Evolutionary conservation across 2,329 filamentous ascomycete genomes (phyloP).

Genomic region (Hypoxylon sp.): DNA sequence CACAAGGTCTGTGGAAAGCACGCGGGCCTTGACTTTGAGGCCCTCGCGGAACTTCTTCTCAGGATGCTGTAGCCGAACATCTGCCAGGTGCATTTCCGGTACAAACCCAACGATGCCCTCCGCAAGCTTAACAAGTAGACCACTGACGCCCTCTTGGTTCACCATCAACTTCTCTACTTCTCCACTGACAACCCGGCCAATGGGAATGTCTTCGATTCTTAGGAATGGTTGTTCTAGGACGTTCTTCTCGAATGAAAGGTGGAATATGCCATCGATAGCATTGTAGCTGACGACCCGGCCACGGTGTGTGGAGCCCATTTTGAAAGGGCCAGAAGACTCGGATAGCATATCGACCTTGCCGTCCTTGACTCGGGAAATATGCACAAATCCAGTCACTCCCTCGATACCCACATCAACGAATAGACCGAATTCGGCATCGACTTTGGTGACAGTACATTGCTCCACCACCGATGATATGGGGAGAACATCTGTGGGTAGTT

Average conservation of each 20-base stretch:
- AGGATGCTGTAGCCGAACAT: slow-evolving; percentile 87
- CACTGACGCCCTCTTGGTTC: slow-evolving; percentile 80
- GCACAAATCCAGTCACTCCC: slow-evolving; percentile 85
- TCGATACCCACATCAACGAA: slow-evolving; percentile 79
- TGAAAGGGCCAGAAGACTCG: slow-evolving; percentile 80
- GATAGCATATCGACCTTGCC: slow-evolving; percentile 87
- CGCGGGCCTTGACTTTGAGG: slow-evolving; percentile 83
- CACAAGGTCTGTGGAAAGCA: slow-evolving; percentile 80
- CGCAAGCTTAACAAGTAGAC: slow-evolving; percentile 83
- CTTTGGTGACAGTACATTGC: slow-evolving; percentile 80
- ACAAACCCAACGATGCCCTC: slow-evolving; percentile 92
- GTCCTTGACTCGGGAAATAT: slow-evolving; percentile 93
- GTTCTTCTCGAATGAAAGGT: slow-evolving; percentile 84
- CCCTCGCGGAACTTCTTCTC: slow-evolving; percentile 97
- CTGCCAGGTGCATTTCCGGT: slow-evolving; percentile 87
- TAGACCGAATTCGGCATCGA: slow-evolving; percentile 83
- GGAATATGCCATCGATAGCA: slow-evolving; percentile 84
- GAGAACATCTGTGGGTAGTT: slow-evolving; percentile 68
- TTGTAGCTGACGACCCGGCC: slow-evolving; percentile 90
- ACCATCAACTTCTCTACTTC: slow-evolving; percentile 87
- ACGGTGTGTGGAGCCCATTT: slow-evolving; percentile 80
- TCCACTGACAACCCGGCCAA: slow-evolving; percentile 84
- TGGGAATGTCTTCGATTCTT: slow-evolving; percentile 86
- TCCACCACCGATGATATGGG: slow-evolving; percentile 81
- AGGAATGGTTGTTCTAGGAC: slow-evolving; percentile 90